A percentile compares a stretch with the other conserved stretches of the same genome.
phyloP scores from a whole-genome alignment of 371 early-diverging fungal species.

The Lichtheimia hyalospora region DNA sequence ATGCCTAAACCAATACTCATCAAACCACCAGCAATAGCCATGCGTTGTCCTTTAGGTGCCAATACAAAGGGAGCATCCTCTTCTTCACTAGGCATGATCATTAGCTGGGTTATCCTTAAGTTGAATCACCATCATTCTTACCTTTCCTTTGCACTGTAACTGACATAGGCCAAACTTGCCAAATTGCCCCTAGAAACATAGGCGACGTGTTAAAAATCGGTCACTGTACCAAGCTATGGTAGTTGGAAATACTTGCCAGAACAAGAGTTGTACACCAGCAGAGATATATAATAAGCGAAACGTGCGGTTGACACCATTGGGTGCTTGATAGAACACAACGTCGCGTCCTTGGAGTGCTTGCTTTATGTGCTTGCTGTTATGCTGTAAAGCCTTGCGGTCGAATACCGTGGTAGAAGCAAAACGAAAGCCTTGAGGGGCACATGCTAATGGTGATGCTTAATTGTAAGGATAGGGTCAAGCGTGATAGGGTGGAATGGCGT shows the following conservation, averaged over 20 bases:
- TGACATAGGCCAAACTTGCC: constrained; percentile 47
- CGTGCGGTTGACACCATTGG: constrained; percentile 32
- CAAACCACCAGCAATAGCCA: constrained; percentile 42
- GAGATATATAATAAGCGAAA: constrained; percentile 50
- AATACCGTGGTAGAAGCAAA: constrained; percentile 6
- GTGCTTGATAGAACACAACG: constrained; percentile 47
- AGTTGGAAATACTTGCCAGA: constrained; percentile 28
- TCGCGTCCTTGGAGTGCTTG: constrained; percentile 37
- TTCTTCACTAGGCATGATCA: constrained; percentile 19
- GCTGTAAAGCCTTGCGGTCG: constrained; percentile 10
- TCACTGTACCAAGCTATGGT: background rate
- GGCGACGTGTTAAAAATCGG: background rate
- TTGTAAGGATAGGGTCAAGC: background rate
- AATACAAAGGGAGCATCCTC: constrained; percentile 40
- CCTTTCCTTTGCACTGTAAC: constrained; percentile 41
- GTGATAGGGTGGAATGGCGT: background rate
- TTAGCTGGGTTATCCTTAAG: background rate
- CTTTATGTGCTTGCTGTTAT: constrained; percentile 24
- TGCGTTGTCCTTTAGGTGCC: constrained; percentile 39
- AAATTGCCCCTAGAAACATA: constrained; percentile 41
- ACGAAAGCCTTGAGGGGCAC: background rate
- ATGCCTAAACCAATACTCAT: constrained; percentile 42
- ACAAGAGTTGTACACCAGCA: constrained; percentile 50
- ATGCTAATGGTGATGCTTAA: background rate
- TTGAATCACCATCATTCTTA: constrained; percentile 1